Percentiles rank a stretch among this genome's conserved stretches.
phyloP scores from a whole-genome alignment of 2,329 filamentous ascomycete genomes.

The Hymenoscyphus fraxineus region DNA sequence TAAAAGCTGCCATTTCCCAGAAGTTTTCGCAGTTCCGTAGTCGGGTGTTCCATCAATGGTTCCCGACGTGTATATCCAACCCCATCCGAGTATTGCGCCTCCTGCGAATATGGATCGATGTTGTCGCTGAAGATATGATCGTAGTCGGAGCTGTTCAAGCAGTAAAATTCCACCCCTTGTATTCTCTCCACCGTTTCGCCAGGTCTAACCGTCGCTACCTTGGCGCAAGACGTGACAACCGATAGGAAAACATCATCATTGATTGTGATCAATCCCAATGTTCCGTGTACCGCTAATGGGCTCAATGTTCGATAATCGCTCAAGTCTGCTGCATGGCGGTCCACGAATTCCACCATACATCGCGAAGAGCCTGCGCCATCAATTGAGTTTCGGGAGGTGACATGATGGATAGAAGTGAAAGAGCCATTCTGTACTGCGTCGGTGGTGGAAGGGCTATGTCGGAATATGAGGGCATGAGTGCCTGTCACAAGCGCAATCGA shows the following conservation, averaged over 20 bases:
- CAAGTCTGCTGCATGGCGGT: constrained; percentile 61
- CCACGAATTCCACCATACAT: constrained; percentile 86
- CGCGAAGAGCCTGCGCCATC: constrained; percentile 26
- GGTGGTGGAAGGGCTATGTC: constrained; percentile 65
- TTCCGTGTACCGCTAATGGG: constrained; percentile 74
- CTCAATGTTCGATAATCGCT: constrained; percentile 74
- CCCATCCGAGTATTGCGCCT: constrained; percentile 39
- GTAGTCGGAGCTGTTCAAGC: constrained; percentile 80
- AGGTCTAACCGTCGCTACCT: constrained; percentile 77
- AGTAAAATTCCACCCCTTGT: constrained; percentile 84
- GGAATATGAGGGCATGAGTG: constrained; percentile 78
- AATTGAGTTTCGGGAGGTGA: constrained; percentile 39
- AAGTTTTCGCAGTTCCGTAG: constrained; percentile 84
- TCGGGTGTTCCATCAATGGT: constrained; percentile 76
- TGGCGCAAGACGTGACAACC: constrained; percentile 74
- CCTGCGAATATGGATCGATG: constrained; percentile 31
- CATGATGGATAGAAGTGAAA: constrained; percentile 49
- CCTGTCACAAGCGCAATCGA: constrained; percentile 81
- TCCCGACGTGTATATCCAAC: constrained; percentile 62
- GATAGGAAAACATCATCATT: constrained; percentile 85
- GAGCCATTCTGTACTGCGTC: constrained; percentile 58
- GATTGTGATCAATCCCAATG: constrained; percentile 80
- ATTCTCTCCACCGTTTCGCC: constrained; percentile 90
- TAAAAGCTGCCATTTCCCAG: constrained; percentile 93
- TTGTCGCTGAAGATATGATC: constrained; percentile 66